Base-by-base conservation (phyloP, 768 basidiomycete species). In the Psilocybe subaeruginosa region DNA sequence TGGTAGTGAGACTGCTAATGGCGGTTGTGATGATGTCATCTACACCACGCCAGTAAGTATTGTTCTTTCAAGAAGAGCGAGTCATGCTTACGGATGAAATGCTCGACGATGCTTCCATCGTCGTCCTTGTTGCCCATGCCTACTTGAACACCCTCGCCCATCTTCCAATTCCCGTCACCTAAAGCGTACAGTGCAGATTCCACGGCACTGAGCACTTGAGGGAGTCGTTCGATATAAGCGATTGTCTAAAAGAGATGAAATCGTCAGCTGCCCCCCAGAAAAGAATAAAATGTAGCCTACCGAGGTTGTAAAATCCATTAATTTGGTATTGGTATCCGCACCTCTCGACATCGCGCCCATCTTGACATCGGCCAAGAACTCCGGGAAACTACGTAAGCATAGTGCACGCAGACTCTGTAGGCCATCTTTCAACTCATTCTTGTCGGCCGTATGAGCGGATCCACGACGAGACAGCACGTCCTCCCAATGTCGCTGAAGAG, bases 111-210 rank as follows among this genome's bases (percentile, higher is more conserved):
- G 16, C 80, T 75, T 41, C 74, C 75, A 66, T 89, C 86, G 58
- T 87, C 87, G 8, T 78, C 79, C 31, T 86, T 88, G 3, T 76
- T 62, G 0, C 65, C 67, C 56, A 61, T 64, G 8, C 83, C 84
- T 5, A 89, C 85, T 66, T 82, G 80, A 19, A 91, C 80, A 4
- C 91, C 92, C 62, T 92, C 91, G 3, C 93, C 93, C 92, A 95
- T 94, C 74, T 86, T 91, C 93, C 93, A 94, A 65, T 94, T 94
- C 8, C 93, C 93, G 61, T 95, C 92, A 0, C 93, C 93, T 0
- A 95, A 82, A 2, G 86, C 83, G 43, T 85, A 70, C 39, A 94
- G 76, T 0, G 88, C 86, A 1, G 89, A 78, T 1, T 82, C 83
- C 8, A 88, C 90, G 1, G 90, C 91, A 16, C 77, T 80, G 57